Evolutionary conservation across 1,139 yeast genomes (phyloP), one percentile per base, ranked within the genome.

Genomic region (Hemisphaericaspora xylofermentans): DNA sequence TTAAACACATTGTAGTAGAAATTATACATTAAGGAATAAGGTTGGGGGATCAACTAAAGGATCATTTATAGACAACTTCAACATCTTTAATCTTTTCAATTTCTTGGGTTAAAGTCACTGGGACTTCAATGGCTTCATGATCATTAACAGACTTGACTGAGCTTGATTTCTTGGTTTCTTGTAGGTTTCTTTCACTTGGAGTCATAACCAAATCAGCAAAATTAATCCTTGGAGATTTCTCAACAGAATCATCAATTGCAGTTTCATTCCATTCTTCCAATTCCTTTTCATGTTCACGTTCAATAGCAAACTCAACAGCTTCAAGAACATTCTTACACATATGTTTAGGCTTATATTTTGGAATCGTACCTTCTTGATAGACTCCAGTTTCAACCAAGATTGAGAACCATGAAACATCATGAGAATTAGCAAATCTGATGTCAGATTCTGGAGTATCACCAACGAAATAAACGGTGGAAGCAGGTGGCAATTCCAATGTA

Each of bases 371-470:
- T 31, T 76, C 88, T 64, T 84, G 83, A 63, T 85, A 86, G 42
- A 87, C 95, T 57, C 95, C 95, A 27, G 95, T 87, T 63, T 86
- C 83, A 33, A 87, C 95, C 58, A 87, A 72, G 45, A 86, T 86
- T 16, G 94, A 85, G 61, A 75, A 81, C 95, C 95, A 87, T 33
- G 88, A 80, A 45, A 76, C 78, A 58, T 87, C 95, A 61, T 85
- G 93, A 17, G 89, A 80, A 65, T 87, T 87, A 41, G 95, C 95
- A 64, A 87, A 87, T 58, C 94, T 73, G 49, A 87, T 86, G 63
- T 87, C 95, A 4, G 91, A 83, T 62, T 86, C 95, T 13, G 95
- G 95, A n/a, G 95, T 87, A 60, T 87, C 95, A 51, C 95, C 95
- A 37, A 87, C 94, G 67, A 87, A 87, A 61, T 86, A 87, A 15